These are phyloP conservation scores for Citeromyces hawaiiensis DNA, from an alignment of 1,139 yeast genomes.

Conservation along the genomic window DNA sequence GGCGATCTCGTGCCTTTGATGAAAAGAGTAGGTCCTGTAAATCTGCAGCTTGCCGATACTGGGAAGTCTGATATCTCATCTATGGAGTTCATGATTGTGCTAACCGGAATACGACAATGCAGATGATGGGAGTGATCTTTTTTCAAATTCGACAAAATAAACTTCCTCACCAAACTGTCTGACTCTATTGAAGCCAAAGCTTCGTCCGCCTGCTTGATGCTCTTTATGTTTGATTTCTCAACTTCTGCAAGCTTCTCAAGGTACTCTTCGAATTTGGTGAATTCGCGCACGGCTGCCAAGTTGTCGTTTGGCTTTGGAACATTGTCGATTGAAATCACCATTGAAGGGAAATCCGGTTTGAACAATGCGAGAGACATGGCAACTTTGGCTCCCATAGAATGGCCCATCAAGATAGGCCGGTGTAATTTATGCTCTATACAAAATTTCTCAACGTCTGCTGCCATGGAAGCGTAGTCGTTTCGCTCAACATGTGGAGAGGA, in stretches of 20 bases:
- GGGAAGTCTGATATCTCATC: conserved; percentile 29
- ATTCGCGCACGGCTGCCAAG: conserved; percentile 37
- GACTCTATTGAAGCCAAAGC: conserved; percentile 52
- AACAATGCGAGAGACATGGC: conserved; percentile 81
- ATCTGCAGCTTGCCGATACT: conserved; percentile 56
- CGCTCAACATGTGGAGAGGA: conserved; percentile 62
- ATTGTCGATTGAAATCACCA: conserved; percentile 74
- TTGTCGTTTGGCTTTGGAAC: conserved; percentile 37
- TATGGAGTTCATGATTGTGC: conserved; percentile 7
- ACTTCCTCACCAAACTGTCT: conserved; percentile 54
- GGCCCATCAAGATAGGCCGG: conserved; percentile 68
- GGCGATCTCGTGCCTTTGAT: conserved; percentile 66
- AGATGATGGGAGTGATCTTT: conserved; percentile 13
- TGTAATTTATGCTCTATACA: conserved; percentile 31
- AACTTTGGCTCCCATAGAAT: conserved; percentile 95
- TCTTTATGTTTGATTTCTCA: conserved; percentile 21
- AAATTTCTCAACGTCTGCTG: conserved; percentile 75
- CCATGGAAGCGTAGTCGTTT: conserved; percentile 71
- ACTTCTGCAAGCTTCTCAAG: conserved; percentile 15
- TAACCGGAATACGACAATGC: conserved; percentile 16
- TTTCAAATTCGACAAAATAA: conserved; percentile 58
- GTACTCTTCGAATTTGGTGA: conserved; percentile 53
- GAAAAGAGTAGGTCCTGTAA: conserved; percentile 79
- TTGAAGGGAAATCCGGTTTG: conserved; percentile 47
- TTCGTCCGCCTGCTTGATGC: conserved; percentile 57